Conservation (phyloP, 805 yeast genomes). For the Diddensiella caesifluorescens region DNA sequence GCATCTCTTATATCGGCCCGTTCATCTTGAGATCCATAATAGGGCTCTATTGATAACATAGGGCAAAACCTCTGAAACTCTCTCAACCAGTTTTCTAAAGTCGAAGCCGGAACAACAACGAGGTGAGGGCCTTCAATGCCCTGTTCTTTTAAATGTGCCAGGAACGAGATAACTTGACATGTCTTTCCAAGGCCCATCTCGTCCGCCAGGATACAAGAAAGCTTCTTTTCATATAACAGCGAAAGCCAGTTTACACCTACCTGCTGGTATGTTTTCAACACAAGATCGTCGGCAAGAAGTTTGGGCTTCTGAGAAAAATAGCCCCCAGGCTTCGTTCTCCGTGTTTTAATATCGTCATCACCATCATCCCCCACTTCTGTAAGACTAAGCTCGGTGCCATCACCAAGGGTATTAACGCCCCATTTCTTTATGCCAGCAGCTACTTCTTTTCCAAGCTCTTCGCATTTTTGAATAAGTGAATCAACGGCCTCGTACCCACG, state of each 20-base stretch:
- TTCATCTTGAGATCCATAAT: constrained; percentile 83
- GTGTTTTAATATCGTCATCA: constrained; percentile 32
- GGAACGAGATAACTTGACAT: constrained; percentile 88
- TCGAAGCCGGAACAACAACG: constrained; percentile 93
- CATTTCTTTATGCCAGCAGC: constrained; percentile 69
- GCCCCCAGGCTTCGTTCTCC: constrained; percentile 31
- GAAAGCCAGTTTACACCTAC: constrained; percentile 96
- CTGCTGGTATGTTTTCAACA: constrained; percentile 84
- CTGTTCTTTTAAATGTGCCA: constrained; percentile 75
- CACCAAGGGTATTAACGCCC: constrained; percentile 77
- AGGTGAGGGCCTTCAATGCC: constrained; percentile 76
- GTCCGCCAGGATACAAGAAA: constrained; percentile 94
- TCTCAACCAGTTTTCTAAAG: constrained; percentile 95
- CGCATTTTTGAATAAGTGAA: constrained; percentile 79
- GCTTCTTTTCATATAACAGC: constrained; percentile 64
- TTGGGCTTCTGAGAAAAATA: constrained; percentile 65
- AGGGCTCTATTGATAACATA: constrained; percentile 71
- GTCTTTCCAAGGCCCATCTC: constrained; percentile 98
- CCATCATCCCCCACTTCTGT: constrained; percentile 42
- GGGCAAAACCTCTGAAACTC: constrained; percentile 92
- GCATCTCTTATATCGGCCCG: constrained; percentile 78
- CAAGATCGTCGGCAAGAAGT: constrained; percentile 55
- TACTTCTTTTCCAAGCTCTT: constrained; percentile 66
- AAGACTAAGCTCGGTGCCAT: constrained; percentile 57
- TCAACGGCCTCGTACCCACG: constrained; percentile 94